Evolutionary conservation across 768 basidiomycete genomes (phyloP).

Genomic region (Psilocybe azurescens): DNA sequence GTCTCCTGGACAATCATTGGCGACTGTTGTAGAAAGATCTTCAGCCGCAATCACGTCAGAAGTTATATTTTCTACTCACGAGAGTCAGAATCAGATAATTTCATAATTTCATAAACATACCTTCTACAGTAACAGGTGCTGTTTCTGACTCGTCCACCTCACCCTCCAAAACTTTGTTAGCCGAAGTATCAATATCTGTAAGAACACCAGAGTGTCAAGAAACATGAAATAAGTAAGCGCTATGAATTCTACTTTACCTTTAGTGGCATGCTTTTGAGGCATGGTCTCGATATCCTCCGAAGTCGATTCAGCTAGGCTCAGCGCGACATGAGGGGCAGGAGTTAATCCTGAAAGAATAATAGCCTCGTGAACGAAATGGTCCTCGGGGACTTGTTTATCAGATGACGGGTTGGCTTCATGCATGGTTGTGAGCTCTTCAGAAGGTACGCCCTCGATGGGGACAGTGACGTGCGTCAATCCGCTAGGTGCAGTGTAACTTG

Average conservation of each 20-base stretch:
- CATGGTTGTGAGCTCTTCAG: neutral
- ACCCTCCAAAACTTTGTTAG: too few relatives aligned
- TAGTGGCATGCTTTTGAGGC: neutral
- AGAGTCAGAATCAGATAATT: too few relatives aligned
- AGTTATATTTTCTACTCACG: too few relatives aligned
- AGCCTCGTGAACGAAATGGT: neutral
- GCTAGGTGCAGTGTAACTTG: neutral
- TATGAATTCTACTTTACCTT: neutral
- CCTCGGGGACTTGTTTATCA: neutral
- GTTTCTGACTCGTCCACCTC: too few relatives aligned
- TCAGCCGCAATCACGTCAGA: too few relatives aligned
- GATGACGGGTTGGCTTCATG: neutral
- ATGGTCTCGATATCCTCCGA: neutral
- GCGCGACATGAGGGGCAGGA: conserved; percentile 13
- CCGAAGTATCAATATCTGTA: too few relatives aligned
- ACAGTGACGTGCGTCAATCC: conserved; percentile 3
- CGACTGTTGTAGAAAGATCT: too few relatives aligned
- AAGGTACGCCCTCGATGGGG: neutral
- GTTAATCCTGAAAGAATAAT: conserved; percentile 12
- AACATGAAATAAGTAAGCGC: too few relatives aligned
- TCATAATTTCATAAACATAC: too few relatives aligned
- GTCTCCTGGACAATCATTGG: too few relatives aligned
- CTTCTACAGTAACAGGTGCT: too few relatives aligned
- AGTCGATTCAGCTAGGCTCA: neutral
- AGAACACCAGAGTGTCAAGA: too few relatives aligned